Base-by-base conservation (phyloP, 1,284 basidiomycete species). In the Somion occarium region DNA sequence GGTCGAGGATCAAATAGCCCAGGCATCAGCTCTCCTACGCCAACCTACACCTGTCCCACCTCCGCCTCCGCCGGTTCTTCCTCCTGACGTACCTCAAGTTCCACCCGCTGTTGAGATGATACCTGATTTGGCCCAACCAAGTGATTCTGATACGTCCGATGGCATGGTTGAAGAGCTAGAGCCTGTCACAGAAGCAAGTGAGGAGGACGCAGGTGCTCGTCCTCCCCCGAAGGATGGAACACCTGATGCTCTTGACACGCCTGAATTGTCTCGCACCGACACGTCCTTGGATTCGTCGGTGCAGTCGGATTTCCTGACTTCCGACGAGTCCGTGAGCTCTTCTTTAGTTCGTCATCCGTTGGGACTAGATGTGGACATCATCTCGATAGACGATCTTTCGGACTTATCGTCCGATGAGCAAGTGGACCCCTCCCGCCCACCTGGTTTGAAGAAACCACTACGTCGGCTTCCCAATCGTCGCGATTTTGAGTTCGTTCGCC, bases 401-500 rank as follows among this genome's bases (percentile, higher is more conserved):
- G 87, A 90, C 61, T 75, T 80, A 3, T 86, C 85, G 5, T 86
- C 83, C 1, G 75, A 77, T 30, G 67, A 71, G 48, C 54, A 63
- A 47, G 43, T 20, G 13, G 44, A 46, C 15, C n/a, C 20, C 15
- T 46, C 57, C 4, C 60, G 57, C 2, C 78, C 79, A 1, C 76
- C 80, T 15, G 85, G 85, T 12, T 64, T 85, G 45, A 72, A 74
- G 52, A 80, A 76, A 55, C 67, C 72, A 7, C 68, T 74, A 38
- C 75, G 81, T 24, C 80, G 80, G 53, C 69, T 90, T 34, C 87
- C 88, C 0, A 73, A 81, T 38, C 78, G 87, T 2, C 79, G 85
- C 18, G 86, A 89, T 54, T 88, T 91, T 55, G 85, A 90, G 64
- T 88, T 90, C 59, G 78, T 89, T 19, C 74, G 80, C 9, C 71